A percentile compares a stretch with the other conserved stretches of the same genome.
Evolutionary conservation across 2,329 filamentous ascomycete species (phyloP).

Genomic region (Microdochium trichocladiopsis): DNA sequence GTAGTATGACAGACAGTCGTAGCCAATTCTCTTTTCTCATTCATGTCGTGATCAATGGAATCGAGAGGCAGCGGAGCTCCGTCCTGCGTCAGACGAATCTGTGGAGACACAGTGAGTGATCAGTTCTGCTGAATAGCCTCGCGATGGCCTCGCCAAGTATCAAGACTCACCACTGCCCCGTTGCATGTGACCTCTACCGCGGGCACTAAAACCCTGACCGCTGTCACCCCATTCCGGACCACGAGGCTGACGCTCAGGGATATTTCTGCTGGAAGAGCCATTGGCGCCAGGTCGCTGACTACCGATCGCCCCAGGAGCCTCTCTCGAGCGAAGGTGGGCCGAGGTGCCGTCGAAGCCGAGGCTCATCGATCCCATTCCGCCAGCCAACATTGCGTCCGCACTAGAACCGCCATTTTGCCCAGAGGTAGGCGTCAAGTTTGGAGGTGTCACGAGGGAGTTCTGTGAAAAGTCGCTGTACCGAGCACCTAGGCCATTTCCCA

Average conservation of each 20-base stretch:
- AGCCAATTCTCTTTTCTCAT: neutral
- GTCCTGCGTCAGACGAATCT: constrained; percentile 25
- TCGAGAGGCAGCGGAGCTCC: constrained; percentile 19
- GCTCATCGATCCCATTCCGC: constrained; percentile 34
- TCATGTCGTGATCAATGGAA: constrained; percentile 16
- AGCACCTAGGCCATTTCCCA: constrained; percentile 39
- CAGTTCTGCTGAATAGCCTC: constrained; percentile 1
- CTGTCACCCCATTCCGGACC: constrained; percentile 54
- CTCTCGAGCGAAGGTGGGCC: constrained; percentile 31
- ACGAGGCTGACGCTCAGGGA: constrained; percentile 56
- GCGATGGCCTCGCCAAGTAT: neutral
- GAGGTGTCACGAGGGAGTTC: constrained; percentile 20
- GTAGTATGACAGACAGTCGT: constrained; percentile 11
- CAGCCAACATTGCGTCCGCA: constrained; percentile 21
- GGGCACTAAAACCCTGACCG: constrained; percentile 41
- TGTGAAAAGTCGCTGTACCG: constrained; percentile 24
- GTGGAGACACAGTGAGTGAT: constrained; percentile 5
- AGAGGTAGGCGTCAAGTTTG: constrained; percentile 24
- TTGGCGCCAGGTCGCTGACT: constrained; percentile 53
- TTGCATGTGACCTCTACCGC: constrained; percentile 52
- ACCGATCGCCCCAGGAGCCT: constrained; percentile 55
- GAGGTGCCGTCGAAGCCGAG: constrained; percentile 41
- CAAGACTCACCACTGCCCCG: constrained; percentile 49
- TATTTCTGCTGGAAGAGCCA: constrained; percentile 31
- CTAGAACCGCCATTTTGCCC: constrained; percentile 22